These are phyloP conservation scores for Phytophthora litchii DNA, from an alignment of 352 stramenopile species.

Conservation along the genomic window DNA sequence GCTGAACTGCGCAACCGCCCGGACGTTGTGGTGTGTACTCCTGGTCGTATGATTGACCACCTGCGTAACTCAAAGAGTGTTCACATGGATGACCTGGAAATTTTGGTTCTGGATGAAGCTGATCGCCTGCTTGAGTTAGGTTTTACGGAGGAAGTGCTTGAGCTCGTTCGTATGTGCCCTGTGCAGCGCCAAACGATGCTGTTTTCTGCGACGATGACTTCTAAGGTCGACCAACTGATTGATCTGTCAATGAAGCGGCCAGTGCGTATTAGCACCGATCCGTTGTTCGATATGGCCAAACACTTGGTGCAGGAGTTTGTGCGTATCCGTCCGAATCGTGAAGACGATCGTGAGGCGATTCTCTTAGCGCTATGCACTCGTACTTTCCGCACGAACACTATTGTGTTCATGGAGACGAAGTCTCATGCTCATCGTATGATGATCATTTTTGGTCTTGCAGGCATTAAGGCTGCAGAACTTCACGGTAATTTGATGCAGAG, in stretches of 20 bases:
- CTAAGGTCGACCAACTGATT: constrained; percentile 97
- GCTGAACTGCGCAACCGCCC: constrained; percentile 95
- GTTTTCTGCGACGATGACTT: constrained; percentile 99
- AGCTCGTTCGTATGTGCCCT: constrained; percentile 97
- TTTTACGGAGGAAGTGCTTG: constrained; percentile 97
- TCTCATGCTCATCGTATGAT: constrained; percentile 95
- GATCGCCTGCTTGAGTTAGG: constrained; percentile 98
- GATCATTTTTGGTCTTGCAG: constrained; percentile 95
- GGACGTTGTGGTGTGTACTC: constrained; percentile 98
- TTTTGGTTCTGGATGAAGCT: constrained; percentile 94
- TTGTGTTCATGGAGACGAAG: constrained; percentile 99
- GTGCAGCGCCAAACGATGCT: constrained; percentile 97
- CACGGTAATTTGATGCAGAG: constrained; percentile 98
- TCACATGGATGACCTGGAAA: constrained; percentile 98
- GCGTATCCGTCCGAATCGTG: constrained; percentile 89
- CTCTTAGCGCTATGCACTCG: constrained; percentile 95
- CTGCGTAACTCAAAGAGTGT: constrained; percentile 97
- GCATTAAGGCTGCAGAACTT: constrained; percentile 97
- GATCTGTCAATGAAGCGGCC: constrained; percentile 97
- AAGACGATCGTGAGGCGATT: constrained; percentile 95
- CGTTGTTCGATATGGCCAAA: constrained; percentile 95
- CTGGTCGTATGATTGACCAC: constrained; percentile 98
- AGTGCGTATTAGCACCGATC: constrained; percentile 94
- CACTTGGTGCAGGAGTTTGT: constrained; percentile 99
- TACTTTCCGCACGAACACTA: constrained; percentile 95